Percentiles rank a stretch among this genome's conserved stretches.
phyloP scores from a whole-genome alignment of 805 yeast genomes.

The Brettanomyces anomalus region DNA sequence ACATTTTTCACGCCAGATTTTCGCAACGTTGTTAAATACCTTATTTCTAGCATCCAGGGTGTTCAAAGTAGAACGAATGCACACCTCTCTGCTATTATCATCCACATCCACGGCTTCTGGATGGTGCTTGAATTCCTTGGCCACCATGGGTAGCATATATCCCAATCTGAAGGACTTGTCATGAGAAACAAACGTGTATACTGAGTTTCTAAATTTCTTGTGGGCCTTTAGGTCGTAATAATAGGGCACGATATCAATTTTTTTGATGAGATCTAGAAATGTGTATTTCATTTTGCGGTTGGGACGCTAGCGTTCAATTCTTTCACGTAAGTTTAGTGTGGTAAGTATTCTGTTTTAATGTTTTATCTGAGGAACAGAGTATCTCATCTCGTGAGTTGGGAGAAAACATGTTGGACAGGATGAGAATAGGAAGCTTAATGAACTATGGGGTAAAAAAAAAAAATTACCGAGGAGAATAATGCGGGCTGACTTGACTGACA shows the following conservation, averaged over 20 bases:
- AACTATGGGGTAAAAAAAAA: not conserved
- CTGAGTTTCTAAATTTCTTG: constrained; percentile 10
- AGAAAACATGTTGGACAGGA: too few relatives aligned
- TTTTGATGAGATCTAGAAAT: constrained; percentile 19
- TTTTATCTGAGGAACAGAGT: too few relatives aligned
- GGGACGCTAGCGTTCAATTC: not conserved
- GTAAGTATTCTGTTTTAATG: too few relatives aligned
- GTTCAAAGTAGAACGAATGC: constrained; percentile 21
- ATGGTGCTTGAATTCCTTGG: constrained; percentile 17
- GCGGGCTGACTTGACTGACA: not conserved
- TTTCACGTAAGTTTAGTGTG: too few relatives aligned
- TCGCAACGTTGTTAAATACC: constrained; percentile 35
- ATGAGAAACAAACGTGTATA: constrained; percentile 29
- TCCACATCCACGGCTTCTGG: constrained; percentile 21
- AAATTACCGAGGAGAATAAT: not conserved
- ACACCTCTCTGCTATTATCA: constrained; percentile 18
- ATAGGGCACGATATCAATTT: constrained; percentile 25
- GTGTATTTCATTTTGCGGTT: constrained; percentile 4
- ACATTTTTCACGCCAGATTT: constrained; percentile 27
- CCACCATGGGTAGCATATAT: constrained; percentile 28
- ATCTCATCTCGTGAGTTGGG: too few relatives aligned
- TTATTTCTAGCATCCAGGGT: constrained; percentile 33
- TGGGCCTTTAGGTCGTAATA: constrained; percentile 14
- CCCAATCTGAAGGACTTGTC: constrained; percentile 29
- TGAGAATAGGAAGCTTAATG: too few relatives aligned